Evolutionary conservation across 2,329 filamentous ascomycete species (phyloP), one percentile per base, ranked within the genome.

Genomic region (Sporothrix brunneoviolacea): DNA sequence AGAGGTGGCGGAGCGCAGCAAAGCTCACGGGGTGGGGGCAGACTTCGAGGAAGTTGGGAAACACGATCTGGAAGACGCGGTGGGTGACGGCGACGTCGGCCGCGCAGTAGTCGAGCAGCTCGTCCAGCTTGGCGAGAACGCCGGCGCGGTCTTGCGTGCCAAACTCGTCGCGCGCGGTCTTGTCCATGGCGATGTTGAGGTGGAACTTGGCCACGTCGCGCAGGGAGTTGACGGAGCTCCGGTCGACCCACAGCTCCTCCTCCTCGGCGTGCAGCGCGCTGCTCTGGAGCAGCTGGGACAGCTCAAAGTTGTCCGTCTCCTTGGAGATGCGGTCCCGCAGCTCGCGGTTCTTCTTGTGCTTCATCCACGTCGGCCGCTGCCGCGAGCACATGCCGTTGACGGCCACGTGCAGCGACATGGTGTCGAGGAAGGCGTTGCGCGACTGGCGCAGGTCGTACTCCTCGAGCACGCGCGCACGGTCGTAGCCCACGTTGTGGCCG

Each of bases 331-430:
- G 86, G 55, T 96, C 91, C 44, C 88, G 76, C 40, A 91, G 62
- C 62, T 97, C 91, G 52, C 85, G 79, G 57, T 85, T 89, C 70
- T 98, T 98, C 64, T 89, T 87, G 66, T 95, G 88, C 65, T 88
- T 94, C 84, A 96, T 90, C 93, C 93, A 98, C 0, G 88, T 95
- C 8, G 94, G 93, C 44, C 93, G 80, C 66, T 98, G 93, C 57
- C 87, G 84, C 19, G 93, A 97, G 68, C 93, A 98, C 93, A 98
- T 98, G 55, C 93, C 93, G 64, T 98, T 98, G 21, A 95, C 91
- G 3, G 94, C 94, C 8, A 95, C 91, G 64, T 98, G 93, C 18
- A 98, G 72, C 2, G 91, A 97, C 93, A 98, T 98, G 27, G 93
- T 98, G 65, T 98, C 93, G 46, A 98, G 69, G 64, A 95, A 98